phyloP scores from a whole-genome alignment of 139 green algal species.

The Closterium sp. region DNA sequence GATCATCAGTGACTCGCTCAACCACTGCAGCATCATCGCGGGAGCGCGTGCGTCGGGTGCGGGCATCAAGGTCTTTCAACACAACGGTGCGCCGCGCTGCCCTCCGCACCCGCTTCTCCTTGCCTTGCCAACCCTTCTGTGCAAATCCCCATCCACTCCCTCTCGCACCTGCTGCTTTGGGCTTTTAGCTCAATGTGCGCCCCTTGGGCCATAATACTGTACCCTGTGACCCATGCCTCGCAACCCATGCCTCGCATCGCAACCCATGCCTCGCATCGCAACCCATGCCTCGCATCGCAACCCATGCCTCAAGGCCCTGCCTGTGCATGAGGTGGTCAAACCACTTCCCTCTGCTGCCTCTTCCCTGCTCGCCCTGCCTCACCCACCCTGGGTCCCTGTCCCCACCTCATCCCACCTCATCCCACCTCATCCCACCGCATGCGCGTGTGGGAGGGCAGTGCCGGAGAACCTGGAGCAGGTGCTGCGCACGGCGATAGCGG shows the following conservation, averaged over 20 bases:
- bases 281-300: no score
- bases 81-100: conserved; percentile 44
- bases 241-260: no score
- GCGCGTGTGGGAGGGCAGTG: conserved; percentile 43
- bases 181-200: no score
- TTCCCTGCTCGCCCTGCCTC: no score
- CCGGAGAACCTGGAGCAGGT: conserved; percentile 81
- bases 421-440: background rate
- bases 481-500: conserved; percentile 77
- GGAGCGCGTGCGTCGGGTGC: conserved; percentile 77
- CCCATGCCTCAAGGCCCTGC: no score
- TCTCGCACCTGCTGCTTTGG: background rate
- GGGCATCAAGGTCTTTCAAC: conserved; percentile 75
- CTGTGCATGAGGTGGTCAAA: no score
- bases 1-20: conserved; percentile 91
- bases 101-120: background rate
- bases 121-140: background rate
- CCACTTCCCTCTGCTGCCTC: no score
- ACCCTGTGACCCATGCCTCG: no score
- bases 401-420: background rate
- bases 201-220: no score
- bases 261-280: no score
- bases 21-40: conserved; percentile 95
- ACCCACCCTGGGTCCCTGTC: no score
- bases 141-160: background rate